Percentiles rank a stretch among this genome's conserved stretches.
These are phyloP conservation scores for Cryphonectria radicalis DNA, from an alignment of 2,329 filamentous ascomycete genomes.

Conservation along the genomic window DNA sequence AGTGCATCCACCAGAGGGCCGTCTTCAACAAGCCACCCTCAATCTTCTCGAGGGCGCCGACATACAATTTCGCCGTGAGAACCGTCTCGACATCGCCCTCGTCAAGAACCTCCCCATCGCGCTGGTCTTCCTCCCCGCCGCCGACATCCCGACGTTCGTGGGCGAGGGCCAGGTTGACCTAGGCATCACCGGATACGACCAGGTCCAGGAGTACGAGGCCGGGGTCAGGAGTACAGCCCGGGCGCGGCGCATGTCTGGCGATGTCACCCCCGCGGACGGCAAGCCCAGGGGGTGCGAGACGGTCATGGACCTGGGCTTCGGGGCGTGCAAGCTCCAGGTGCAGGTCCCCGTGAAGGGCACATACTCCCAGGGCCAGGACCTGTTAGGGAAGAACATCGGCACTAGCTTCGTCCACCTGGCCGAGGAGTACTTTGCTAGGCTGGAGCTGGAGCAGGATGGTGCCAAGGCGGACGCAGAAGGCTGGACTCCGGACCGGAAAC, in stretches of 20 bases:
- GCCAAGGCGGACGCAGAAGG: slow-evolving; percentile 42
- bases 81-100: slow-evolving; percentile 93
- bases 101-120: slow-evolving; percentile 97
- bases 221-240: slow-evolving; percentile 55
- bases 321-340: slow-evolving; percentile 91
- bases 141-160: slow-evolving; percentile 96
- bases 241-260: slow-evolving; percentile 52
- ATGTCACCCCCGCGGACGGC: slow-evolving; percentile 47
- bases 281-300: slow-evolving; percentile 72
- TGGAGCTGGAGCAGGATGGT: slow-evolving; percentile 64
- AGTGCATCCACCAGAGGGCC: slow-evolving; percentile 70
- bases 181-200: slow-evolving; percentile 92
- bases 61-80: slow-evolving; percentile 95
- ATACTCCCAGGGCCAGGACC: slow-evolving; percentile 70
- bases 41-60: slow-evolving; percentile 93
- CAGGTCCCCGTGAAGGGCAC: slow-evolving; percentile 88
- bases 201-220: slow-evolving; percentile 88
- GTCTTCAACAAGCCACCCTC: slow-evolving; percentile 83
- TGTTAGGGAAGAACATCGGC: slow-evolving; percentile 91
- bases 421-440: slow-evolving; percentile 77
- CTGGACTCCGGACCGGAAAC: slow-evolving; percentile 49
- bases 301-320: slow-evolving; percentile 89
- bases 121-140: slow-evolving; percentile 93
- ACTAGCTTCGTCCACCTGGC: slow-evolving; percentile 92
- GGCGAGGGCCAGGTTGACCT: slow-evolving; percentile 92